These are phyloP conservation scores for Trametes polyzona DNA, from an alignment of 1,284 basidiomycete genomes.

Conservation along the genomic window DNA sequence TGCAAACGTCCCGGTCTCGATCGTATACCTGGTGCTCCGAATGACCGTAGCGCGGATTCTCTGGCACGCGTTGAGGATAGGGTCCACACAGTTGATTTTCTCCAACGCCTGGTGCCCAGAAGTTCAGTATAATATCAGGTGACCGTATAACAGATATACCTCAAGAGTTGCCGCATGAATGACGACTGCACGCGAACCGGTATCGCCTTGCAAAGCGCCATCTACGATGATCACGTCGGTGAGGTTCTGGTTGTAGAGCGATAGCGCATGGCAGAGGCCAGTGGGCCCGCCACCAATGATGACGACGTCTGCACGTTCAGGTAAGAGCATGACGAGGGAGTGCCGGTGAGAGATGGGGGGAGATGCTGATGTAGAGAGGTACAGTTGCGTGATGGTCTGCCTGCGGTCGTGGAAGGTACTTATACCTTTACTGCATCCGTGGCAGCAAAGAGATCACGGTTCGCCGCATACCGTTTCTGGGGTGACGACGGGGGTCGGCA, in stretches of 20 bases:
- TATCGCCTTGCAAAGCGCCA: slow-evolving; percentile 31
- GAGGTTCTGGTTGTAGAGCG: slow-evolving; percentile 48
- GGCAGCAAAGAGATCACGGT: not conserved
- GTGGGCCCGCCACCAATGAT: slow-evolving; percentile 54
- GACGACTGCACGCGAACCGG: slow-evolving; percentile 35
- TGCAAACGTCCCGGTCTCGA: slow-evolving; percentile 40
- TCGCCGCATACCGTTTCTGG: no score
- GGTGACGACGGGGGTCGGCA: no score
- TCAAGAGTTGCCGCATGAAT: slow-evolving; percentile 38
- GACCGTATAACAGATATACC: slow-evolving; percentile 18
- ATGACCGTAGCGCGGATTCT: slow-evolving; percentile 35
- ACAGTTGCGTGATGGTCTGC: not conserved
- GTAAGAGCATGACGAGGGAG: slow-evolving; percentile 33
- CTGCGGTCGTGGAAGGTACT: not conserved
- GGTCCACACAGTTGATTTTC: slow-evolving; percentile 46
- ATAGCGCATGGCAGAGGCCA: slow-evolving; percentile 47
- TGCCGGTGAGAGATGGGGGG: not conserved
- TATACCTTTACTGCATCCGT: not conserved
- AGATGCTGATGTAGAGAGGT: not conserved
- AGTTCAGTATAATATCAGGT: not conserved
- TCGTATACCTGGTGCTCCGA: slow-evolving; percentile 35
- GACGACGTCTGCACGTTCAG: slow-evolving; percentile 40
- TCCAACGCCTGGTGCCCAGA: slow-evolving; percentile 46
- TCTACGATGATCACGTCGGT: slow-evolving; percentile 54
- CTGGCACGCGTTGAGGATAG: slow-evolving; percentile 44